A percentile compares a stretch with the other conserved stretches of the same genome.
Evolutionary conservation across 768 basidiomycete species (phyloP).

Genomic region (Chalciporus sphaerocephalus): DNA sequence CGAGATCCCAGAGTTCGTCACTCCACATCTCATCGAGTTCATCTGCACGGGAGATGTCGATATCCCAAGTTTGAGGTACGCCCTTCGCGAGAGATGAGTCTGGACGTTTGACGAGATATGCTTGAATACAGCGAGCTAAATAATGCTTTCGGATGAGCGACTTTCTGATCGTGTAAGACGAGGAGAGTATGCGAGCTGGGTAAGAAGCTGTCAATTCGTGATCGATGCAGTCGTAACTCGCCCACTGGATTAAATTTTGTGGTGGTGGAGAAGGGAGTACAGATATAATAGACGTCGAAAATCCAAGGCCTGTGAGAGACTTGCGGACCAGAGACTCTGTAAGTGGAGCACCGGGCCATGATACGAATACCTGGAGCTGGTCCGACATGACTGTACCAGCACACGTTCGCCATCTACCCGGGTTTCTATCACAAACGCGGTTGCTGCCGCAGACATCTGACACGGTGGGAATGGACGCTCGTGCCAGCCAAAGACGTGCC

Average conservation of each 20-base stretch:
- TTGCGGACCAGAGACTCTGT: conserved; percentile 45
- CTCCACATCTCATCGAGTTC: conserved; percentile 91
- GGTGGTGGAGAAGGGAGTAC: conserved; percentile 21
- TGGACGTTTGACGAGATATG: conserved; percentile 69
- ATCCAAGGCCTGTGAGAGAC: conserved; percentile 35
- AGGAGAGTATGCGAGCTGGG: conserved; percentile 56
- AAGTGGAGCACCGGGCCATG: conserved; percentile 53
- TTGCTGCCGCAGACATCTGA: too few relatives aligned
- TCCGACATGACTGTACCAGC: background rate
- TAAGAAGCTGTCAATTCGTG: conserved; percentile 63
- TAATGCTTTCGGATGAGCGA: conserved; percentile 93
- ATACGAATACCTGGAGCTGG: conserved; percentile 39
- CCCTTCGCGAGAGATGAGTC: conserved; percentile 50
- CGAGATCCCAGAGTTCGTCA: conserved; percentile 91
- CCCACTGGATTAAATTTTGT: conserved; percentile 63
- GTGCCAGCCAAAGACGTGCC: too few relatives aligned
- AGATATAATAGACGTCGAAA: conserved; percentile 28
- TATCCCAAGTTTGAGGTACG: conserved; percentile 72
- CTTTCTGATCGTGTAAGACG: conserved; percentile 86
- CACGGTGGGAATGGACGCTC: too few relatives aligned
- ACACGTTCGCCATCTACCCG: background rate
- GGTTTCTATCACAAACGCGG: background rate
- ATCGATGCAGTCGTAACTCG: conserved; percentile 82
- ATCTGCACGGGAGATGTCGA: conserved; percentile 86
- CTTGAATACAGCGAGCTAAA: conserved; percentile 67